These are phyloP conservation scores for Sanguinoderma infundibulare DNA, from an alignment of 1,284 basidiomycete species.

Conservation along the genomic window DNA sequence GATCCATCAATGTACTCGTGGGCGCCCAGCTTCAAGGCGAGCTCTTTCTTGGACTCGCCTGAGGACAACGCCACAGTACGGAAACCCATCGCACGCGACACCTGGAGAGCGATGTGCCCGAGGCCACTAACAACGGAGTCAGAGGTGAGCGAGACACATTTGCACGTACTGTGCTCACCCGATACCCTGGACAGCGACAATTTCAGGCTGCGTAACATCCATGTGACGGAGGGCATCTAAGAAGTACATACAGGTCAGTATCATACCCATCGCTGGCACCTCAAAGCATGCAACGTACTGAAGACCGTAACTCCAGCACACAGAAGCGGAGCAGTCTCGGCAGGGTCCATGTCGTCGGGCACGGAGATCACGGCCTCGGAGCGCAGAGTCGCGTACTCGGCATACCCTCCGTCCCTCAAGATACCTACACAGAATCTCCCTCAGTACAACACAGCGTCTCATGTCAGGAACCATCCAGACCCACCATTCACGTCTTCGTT, in stretches of 20 bases:
- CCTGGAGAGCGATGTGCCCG: constrained; percentile 39
- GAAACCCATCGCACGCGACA: constrained; percentile 34
- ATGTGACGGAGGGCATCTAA: constrained; percentile 32
- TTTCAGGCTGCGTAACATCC: constrained; percentile 30
- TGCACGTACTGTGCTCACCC: constrained; percentile 28
- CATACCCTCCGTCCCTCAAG: constrained; percentile 24
- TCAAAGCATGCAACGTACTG: constrained; percentile 22
- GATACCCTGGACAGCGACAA: constrained; percentile 37
- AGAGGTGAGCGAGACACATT: background rate
- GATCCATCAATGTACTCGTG: constrained; percentile 35
- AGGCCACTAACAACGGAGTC: constrained; percentile 29
- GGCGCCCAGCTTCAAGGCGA: constrained; percentile 35
- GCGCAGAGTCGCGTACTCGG: constrained; percentile 27
- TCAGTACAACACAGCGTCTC: background rate
- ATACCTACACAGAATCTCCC: constrained; percentile 10
- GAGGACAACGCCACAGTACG: constrained; percentile 35
- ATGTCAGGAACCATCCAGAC: background rate
- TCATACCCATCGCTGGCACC: background rate
- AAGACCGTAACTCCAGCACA: constrained; percentile 60
- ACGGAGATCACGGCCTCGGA: constrained; percentile 65
- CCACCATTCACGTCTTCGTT: constrained; percentile 25
- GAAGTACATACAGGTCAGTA: background rate
- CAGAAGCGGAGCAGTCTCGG: constrained; percentile 83
- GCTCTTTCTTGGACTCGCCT: constrained; percentile 29
- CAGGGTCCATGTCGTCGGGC: constrained; percentile 67